phyloP scores from a whole-genome alignment of 2,329 filamentous ascomycete genomes.

The Fusarium mexicanum region DNA sequence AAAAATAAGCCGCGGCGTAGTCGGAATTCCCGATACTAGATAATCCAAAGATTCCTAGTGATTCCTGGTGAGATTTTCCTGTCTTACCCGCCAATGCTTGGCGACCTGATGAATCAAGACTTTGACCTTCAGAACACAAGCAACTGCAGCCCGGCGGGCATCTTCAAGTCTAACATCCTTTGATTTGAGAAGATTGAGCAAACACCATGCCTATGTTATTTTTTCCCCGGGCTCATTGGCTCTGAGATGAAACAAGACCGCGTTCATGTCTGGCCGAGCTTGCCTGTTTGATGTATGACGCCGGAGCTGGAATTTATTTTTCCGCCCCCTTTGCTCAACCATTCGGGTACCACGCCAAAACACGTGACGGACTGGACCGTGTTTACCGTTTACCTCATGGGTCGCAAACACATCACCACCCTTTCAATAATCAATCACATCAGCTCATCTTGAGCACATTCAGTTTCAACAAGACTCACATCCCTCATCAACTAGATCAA shows the following conservation, averaged over 20 bases:
- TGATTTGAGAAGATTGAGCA: not conserved
- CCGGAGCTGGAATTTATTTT: conserved; percentile 5
- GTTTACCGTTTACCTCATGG: conserved; percentile 1
- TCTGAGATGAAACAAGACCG: not conserved
- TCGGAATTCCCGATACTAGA: not conserved
- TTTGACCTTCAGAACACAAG: not conserved
- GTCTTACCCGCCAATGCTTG: not conserved
- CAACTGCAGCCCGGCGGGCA: fast-evolving
- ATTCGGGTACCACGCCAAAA: not conserved
- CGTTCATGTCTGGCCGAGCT: not conserved
- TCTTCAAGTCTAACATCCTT: not conserved
- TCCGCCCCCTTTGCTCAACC: not conserved
- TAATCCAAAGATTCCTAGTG: too few relatives aligned
- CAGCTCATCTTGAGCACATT: not conserved
- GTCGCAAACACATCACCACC: conserved; percentile 4
- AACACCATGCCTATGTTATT: fast-evolving
- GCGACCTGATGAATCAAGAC: not conserved
- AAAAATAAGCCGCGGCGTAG: too few relatives aligned
- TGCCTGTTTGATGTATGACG: not conserved
- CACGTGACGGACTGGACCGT: not conserved
- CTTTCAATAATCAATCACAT: not conserved
- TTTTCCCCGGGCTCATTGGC: too few relatives aligned
- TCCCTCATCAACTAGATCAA: not conserved
- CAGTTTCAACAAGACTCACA: not conserved
- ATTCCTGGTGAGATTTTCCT: not conserved